Evolutionary conservation across 805 yeast genomes (phyloP).

Genomic region (Wickerhamomyces rabaulensis): DNA sequence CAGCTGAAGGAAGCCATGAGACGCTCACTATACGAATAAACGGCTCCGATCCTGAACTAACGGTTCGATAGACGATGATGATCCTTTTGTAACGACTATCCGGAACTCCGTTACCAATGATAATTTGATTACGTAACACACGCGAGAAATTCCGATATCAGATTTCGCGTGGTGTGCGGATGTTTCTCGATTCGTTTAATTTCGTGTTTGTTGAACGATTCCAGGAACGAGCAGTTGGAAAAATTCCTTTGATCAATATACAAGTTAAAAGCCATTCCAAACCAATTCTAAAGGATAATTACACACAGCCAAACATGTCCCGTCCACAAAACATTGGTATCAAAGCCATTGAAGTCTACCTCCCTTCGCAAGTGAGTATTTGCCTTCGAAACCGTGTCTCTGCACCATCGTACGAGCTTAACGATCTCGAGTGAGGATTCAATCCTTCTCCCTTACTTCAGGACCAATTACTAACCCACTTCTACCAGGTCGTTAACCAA

Average conservation of each 20-base stretch:
- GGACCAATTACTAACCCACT: neutral
- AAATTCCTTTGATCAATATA: neutral
- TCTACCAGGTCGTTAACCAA: constrained; percentile 70
- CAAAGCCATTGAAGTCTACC: constrained; percentile 90
- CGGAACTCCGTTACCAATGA: too few relatives aligned
- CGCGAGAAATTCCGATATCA: neutral
- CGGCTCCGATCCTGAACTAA: neutral
- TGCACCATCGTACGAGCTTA: neutral
- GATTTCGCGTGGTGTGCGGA: neutral
- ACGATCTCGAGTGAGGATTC: neutral
- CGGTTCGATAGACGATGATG: too few relatives aligned
- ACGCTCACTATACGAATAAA: constrained; percentile 17
- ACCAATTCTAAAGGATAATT: neutral
- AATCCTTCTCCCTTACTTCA: neutral
- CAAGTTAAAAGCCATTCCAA: neutral
- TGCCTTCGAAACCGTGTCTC: neutral
- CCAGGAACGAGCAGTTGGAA: neutral
- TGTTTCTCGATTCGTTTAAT: neutral
- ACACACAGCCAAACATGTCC: constrained; percentile 2
- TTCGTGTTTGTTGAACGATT: neutral
- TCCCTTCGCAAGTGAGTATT: constrained; percentile 63
- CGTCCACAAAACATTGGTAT: constrained; percentile 88
- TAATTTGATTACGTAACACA: neutral
- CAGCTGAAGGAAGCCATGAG: constrained; percentile 21
- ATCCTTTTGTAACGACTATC: too few relatives aligned